Percentiles rank a stretch among this genome's conserved stretches.
Evolutionary conservation across 1,284 basidiomycete species (phyloP).

Genomic region (Stygiomarasmius scandens): DNA sequence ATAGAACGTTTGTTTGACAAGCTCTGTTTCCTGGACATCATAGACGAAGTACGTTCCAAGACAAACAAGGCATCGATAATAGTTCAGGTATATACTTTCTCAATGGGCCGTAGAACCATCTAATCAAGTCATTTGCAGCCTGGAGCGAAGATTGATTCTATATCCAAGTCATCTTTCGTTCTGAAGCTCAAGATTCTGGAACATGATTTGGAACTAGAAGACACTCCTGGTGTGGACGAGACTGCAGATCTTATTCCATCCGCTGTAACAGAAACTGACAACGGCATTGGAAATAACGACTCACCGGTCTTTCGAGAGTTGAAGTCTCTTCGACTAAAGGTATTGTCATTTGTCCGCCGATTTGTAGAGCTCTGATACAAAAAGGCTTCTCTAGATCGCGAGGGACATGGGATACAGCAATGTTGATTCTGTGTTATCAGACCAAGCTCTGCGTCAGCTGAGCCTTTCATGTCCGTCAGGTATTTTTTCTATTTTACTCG

Average conservation of each 20-base stretch:
- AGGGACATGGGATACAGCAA: background rate
- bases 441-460: background rate
- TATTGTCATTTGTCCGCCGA: background rate
- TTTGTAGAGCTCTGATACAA: background rate
- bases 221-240: no score
- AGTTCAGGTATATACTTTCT: background rate
- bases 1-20: conserved; percentile 8
- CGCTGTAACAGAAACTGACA: background rate
- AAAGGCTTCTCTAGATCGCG: background rate
- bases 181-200: no score
- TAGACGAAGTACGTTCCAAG: background rate
- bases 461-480: background rate
- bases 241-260: background rate
- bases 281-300: background rate
- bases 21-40: conserved; percentile 1
- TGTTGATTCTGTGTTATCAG: background rate
- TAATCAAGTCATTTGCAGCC: background rate
- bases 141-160: no score
- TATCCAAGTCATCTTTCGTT: no score
- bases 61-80: background rate
- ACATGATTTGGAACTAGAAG: no score
- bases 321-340: background rate
- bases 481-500: background rate
- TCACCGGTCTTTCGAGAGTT: background rate
- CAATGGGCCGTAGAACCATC: background rate